Conservation (phyloP, 345 rosid species). For the Fremontodendron californicum region DNA sequence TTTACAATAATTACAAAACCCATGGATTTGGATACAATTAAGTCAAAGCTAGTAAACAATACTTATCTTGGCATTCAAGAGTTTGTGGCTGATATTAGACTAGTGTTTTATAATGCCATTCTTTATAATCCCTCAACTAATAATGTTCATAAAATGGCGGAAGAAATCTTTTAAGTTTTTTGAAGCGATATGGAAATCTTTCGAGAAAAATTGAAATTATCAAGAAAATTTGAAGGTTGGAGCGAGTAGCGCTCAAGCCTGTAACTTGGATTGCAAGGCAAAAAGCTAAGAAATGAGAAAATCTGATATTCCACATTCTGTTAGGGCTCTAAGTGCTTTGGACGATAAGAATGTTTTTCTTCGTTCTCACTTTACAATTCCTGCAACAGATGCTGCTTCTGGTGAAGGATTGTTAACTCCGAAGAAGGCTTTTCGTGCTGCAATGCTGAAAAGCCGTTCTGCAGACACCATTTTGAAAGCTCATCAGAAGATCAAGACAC, state of each 20-base stretch:
- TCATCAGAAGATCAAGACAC: no score
- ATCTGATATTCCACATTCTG: constrained; percentile 50
- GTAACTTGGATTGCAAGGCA: not conserved
- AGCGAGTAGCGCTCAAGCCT: no score
- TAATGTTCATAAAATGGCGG: constrained; percentile 49
- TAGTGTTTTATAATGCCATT: constrained; percentile 73
- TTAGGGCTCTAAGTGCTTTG: constrained; percentile 58
- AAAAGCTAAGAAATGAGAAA: constrained; percentile 31
- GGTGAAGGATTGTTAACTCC: constrained; percentile 44
- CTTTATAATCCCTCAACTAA: constrained; percentile 59
- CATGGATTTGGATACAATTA: no score
- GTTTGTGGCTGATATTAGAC: not conserved
- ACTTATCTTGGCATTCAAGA: constrained; percentile 20
- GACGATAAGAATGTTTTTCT: constrained; percentile 31
- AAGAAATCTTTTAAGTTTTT: constrained; percentile 35
- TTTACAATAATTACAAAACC: constrained; percentile 44
- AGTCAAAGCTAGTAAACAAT: constrained; percentile 38
- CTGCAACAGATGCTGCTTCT: constrained; percentile 29
- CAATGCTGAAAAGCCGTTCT: no score
- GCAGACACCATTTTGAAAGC: no score
- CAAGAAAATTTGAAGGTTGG: constrained; percentile 15
- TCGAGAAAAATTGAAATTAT: constrained; percentile 39
- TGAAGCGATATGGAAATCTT: constrained; percentile 54
- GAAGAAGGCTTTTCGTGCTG: no score
- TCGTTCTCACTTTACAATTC: no score